phyloP scores from a whole-genome alignment of 495 filamentous ascomycete species.

The Astrothelium macrocarpum region DNA sequence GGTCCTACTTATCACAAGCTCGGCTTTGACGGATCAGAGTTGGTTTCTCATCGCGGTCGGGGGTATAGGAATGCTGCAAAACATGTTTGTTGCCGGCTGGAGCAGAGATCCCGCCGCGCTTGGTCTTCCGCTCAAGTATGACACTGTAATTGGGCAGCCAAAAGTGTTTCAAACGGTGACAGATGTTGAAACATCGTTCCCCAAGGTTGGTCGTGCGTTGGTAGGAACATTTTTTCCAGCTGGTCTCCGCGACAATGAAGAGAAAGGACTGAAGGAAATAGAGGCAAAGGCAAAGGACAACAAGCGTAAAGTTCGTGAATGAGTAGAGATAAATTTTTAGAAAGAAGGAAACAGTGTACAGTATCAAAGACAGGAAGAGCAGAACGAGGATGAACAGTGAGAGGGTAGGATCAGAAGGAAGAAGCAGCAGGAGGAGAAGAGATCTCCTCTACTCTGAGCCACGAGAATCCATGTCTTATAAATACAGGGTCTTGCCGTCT shows the following conservation, averaged over 20 bases:
- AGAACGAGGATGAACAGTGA: too few relatives aligned
- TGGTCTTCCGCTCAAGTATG: constrained; percentile 8
- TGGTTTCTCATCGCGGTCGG: constrained; percentile 11
- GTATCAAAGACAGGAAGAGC: too few relatives aligned
- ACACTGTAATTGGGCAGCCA: constrained; percentile 3
- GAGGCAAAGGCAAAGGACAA: neutral
- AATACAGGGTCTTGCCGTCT: too few relatives aligned
- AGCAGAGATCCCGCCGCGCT: constrained; percentile 5
- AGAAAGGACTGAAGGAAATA: neutral
- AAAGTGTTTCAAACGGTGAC: constrained; percentile 9
- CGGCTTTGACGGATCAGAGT: constrained; percentile 7
- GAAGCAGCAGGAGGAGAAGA: too few relatives aligned
- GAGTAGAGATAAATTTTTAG: too few relatives aligned
- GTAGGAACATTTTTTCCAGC: constrained; percentile 10
- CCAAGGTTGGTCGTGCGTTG: constrained; percentile 6
- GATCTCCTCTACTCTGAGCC: too few relatives aligned
- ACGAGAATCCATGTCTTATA: too few relatives aligned
- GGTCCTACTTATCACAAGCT: constrained; percentile 13
- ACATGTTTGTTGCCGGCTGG: constrained; percentile 12
- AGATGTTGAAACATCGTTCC: constrained; percentile 1
- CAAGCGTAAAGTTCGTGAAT: too few relatives aligned
- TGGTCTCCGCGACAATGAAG: neutral
- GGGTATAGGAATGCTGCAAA: constrained; percentile 10
- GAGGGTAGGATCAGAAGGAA: too few relatives aligned
- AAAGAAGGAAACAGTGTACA: too few relatives aligned